phyloP scores from a whole-genome alignment of 2,329 filamentous ascomycete species.

The Colletotrichum trifolii region DNA sequence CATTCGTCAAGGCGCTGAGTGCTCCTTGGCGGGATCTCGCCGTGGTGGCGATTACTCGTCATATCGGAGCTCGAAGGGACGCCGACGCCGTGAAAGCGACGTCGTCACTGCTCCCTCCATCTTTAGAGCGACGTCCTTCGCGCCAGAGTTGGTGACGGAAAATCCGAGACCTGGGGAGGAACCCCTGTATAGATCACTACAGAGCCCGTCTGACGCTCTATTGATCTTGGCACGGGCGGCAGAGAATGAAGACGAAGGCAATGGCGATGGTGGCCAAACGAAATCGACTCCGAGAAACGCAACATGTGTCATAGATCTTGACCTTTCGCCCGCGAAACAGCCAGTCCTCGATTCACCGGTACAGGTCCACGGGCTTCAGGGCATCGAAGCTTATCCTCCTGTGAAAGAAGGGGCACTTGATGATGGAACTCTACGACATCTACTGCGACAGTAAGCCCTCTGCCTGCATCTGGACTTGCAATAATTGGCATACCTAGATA shows the following conservation, averaged over 20 bases:
- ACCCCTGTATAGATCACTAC: conserved; percentile 14
- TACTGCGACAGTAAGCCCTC: neutral
- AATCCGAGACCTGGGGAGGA: conserved; percentile 2
- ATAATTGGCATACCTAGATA: neutral
- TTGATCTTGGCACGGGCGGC: conserved; percentile 27
- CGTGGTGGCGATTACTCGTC: conserved; percentile 8
- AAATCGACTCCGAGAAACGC: neutral
- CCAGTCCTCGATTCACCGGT: neutral
- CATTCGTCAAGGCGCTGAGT: conserved; percentile 10
- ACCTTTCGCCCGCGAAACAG: neutral
- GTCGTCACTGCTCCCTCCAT: neutral
- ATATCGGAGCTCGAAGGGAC: neutral
- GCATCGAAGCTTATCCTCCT: neutral
- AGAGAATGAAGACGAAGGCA: conserved; percentile 1
- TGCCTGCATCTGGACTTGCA: neutral
- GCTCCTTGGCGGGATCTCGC: conserved; percentile 12
- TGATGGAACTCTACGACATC: neutral
- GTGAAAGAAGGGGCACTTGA: conserved; percentile 6
- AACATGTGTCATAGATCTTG: neutral
- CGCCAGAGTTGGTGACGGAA: neutral
- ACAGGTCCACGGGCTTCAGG: neutral
- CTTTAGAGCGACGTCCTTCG: neutral
- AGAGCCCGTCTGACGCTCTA: conserved; percentile 32
- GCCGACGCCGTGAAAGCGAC: neutral
- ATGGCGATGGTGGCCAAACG: neutral